Evolutionary conservation across 495 filamentous ascomycete genomes (phyloP).

Genomic region (Clavariopsis aquatica): DNA sequence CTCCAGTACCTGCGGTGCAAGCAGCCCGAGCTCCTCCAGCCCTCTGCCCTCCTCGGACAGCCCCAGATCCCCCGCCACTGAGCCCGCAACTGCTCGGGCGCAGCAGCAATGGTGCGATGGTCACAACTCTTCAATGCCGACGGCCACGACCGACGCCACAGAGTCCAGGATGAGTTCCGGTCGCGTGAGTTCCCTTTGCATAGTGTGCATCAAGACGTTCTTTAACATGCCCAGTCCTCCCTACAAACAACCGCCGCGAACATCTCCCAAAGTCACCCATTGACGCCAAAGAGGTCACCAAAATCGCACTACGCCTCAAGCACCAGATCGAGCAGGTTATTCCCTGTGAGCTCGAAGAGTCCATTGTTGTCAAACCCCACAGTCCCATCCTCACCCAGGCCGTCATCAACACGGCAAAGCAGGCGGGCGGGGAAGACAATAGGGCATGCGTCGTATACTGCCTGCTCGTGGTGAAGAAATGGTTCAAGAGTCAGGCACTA

Average conservation of each 20-base stretch:
- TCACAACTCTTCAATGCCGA: constrained; percentile 44
- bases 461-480: constrained; percentile 82
- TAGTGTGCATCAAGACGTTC: not conserved
- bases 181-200: constrained; percentile 25
- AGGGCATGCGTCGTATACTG: constrained; percentile 79
- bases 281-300: constrained; percentile 72
- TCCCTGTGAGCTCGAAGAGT: constrained; percentile 79
- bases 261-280: constrained; percentile 61
- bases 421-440: constrained; percentile 77
- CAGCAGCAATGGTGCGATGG: constrained; percentile 47
- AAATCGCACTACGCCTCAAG: constrained; percentile 82
- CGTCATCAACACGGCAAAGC: constrained; percentile 74
- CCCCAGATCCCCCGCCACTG: too few relatives aligned
- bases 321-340: constrained; percentile 88
- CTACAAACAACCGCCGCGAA: constrained; percentile 52
- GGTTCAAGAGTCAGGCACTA: constrained; percentile 81
- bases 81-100: constrained; percentile 16
- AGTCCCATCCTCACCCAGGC: constrained; percentile 77
- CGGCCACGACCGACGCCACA: constrained; percentile 40
- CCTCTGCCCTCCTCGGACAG: too few relatives aligned
- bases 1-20: not conserved
- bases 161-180: constrained; percentile 46
- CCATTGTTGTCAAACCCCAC: constrained; percentile 71
- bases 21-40: too few relatives aligned
- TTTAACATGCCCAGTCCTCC: constrained; percentile 56